phyloP scores from a whole-genome alignment of 805 yeast genomes.

The Sugiyamaella qingdaonensis region DNA sequence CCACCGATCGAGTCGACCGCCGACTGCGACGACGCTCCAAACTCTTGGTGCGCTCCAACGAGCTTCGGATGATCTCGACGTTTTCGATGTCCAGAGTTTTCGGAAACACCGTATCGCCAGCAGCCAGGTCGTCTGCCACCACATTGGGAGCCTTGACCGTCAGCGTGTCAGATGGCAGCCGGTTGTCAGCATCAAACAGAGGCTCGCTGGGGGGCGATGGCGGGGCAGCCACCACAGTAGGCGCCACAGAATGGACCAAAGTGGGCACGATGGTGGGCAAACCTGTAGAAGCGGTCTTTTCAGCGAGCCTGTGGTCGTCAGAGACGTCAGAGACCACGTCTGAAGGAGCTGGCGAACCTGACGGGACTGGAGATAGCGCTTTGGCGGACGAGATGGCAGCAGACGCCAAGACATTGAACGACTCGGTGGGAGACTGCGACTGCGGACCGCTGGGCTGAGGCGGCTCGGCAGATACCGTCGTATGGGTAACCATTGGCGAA shows the following conservation, averaged over 20 bases:
- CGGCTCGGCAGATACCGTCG: neutral
- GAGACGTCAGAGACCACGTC: neutral
- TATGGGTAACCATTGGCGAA: neutral
- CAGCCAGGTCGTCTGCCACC: constrained; percentile 22
- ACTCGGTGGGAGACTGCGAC: neutral
- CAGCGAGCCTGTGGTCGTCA: neutral
- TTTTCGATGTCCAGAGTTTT: constrained; percentile 29
- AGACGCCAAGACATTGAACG: neutral
- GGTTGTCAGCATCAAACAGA: neutral
- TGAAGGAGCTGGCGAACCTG: neutral
- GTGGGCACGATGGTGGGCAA: too few relatives aligned
- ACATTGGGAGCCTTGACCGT: constrained; percentile 13
- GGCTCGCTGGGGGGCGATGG: neutral
- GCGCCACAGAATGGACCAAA: neutral
- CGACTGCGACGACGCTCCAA: constrained; percentile 33
- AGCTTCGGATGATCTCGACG: constrained; percentile 32
- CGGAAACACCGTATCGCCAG: constrained; percentile 34
- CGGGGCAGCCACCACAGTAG: neutral
- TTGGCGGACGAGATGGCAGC: neutral
- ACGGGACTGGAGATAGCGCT: neutral
- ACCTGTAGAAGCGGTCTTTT: too few relatives aligned
- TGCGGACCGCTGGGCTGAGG: neutral
- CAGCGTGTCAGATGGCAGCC: neutral
- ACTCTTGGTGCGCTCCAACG: constrained; percentile 33
- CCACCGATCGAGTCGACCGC: constrained; percentile 17